Evolutionary conservation across 2,329 filamentous ascomycete genomes (phyloP).

Genomic region (Penicillium sp.): DNA sequence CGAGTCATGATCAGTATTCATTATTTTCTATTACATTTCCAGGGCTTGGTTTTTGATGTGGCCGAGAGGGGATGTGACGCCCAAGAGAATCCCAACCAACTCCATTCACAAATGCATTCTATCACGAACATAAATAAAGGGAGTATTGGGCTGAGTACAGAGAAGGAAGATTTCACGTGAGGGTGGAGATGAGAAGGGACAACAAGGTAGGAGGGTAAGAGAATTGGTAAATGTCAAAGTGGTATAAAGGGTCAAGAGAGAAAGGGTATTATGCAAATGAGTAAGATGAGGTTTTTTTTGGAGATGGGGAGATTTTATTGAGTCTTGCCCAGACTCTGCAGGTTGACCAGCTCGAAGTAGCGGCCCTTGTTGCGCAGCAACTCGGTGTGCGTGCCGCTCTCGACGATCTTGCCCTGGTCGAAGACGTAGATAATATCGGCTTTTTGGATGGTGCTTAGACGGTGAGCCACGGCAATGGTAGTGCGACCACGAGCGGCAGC

Average conservation of each 20-base stretch:
- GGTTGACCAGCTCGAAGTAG: conserved; percentile 74
- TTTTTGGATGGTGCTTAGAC: conserved; percentile 88
- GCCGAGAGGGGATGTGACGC: no score
- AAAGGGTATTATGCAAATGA: neutral
- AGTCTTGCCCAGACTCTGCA: conserved; percentile 70
- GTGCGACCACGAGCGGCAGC: conserved; percentile 79
- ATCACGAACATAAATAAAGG: neutral
- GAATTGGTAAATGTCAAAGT: neutral
- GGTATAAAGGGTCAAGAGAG: no score
- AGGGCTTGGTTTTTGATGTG: no score
- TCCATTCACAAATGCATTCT: no score
- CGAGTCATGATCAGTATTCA: neutral
- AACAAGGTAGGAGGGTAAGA: neutral
- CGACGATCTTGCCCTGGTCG: conserved; percentile 80
- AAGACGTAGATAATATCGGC: conserved; percentile 97
- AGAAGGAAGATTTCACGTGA: neutral
- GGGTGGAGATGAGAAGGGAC: neutral
- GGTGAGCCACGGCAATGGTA: conserved; percentile 91
- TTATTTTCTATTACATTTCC: no score
- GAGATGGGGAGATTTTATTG: no score
- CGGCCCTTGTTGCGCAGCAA: conserved; percentile 67
- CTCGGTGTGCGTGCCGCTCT: conserved; percentile 75
- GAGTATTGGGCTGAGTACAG: neutral
- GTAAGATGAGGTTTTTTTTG: no score
- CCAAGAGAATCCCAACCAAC: no score